Conservation (phyloP, 148 eudicot genomes). For the Camellia granthamiana region DNA sequence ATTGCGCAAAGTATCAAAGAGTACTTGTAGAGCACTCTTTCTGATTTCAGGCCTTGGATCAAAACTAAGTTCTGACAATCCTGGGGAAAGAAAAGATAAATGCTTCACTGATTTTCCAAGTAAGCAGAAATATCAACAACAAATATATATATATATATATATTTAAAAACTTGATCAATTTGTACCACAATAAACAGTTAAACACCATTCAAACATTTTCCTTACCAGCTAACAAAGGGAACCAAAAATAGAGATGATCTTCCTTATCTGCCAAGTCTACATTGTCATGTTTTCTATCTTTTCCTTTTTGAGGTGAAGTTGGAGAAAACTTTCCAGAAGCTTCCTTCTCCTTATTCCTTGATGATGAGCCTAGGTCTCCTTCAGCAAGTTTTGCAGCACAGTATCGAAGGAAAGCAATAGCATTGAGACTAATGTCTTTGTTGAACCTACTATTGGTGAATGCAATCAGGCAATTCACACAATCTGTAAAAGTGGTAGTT, state of each 20-base stretch:
- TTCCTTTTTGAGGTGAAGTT: slow-evolving; percentile 45
- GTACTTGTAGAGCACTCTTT: slow-evolving; percentile 82
- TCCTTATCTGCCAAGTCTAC: slow-evolving; percentile 65
- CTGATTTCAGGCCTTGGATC: slow-evolving; percentile 98
- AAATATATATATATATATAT: neutral
- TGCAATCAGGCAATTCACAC: slow-evolving; percentile 94
- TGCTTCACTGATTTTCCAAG: neutral
- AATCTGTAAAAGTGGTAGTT: slow-evolving; percentile 96
- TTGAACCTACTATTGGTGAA: slow-evolving; percentile 92
- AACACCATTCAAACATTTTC: slow-evolving; percentile 1
- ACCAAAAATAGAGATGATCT: slow-evolving; percentile 94
- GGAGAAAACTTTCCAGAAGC: slow-evolving; percentile 52
- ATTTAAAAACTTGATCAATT: neutral
- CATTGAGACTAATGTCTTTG: slow-evolving; percentile 93
- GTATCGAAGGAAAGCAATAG: slow-evolving; percentile 88
- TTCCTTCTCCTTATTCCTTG: slow-evolving; percentile 51
- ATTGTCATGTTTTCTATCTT: slow-evolving; percentile 59
- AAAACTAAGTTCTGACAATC: slow-evolving; percentile 95
- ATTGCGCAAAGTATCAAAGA: slow-evolving; percentile 88
- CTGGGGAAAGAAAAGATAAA: slow-evolving; percentile 34
- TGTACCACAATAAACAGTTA: neutral
- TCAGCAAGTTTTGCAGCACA: slow-evolving; percentile 99
- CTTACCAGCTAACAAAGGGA: slow-evolving; percentile 97
- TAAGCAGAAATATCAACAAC: neutral
- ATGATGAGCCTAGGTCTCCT: slow-evolving; percentile 74